Conservation (phyloP, 306 rosid genomes). For the Malus domestica region DNA sequence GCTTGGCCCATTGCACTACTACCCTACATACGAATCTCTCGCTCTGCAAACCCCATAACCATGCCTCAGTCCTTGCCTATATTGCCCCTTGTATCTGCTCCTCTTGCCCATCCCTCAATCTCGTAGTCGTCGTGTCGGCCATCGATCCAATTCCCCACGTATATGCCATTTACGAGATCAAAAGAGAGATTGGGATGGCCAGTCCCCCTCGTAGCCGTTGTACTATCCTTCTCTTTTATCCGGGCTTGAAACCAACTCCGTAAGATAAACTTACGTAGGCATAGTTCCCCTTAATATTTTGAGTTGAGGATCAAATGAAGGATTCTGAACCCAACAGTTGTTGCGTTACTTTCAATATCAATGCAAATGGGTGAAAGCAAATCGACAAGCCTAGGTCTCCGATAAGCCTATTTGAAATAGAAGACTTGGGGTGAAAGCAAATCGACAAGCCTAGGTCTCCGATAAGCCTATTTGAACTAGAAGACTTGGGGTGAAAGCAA, state of each 20-base stretch:
- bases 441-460: not conserved
- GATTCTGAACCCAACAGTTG: too few species aligned
- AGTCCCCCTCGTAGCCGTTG: slow-evolving; percentile 66
- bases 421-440: not conserved
- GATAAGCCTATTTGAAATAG: not conserved
- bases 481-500: not conserved
- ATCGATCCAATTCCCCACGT: slow-evolving; percentile 95
- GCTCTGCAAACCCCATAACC: slow-evolving; percentile 78
- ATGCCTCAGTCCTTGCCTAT: slow-evolving; percentile 71
- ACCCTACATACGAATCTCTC: slow-evolving; percentile 75
- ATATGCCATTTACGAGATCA: slow-evolving; percentile 57
- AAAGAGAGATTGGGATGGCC: slow-evolving; percentile 71
- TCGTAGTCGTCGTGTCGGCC: slow-evolving; percentile 86
- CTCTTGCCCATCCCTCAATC: slow-evolving; percentile 87
- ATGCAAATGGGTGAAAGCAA: too few species aligned
- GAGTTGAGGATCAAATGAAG: too few species aligned
- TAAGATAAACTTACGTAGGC: too few species aligned
- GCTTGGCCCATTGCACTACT: slow-evolving; percentile 92
- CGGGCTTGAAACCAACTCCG: too few species aligned
- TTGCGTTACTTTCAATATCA: too few species aligned
- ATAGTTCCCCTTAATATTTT: too few species aligned
- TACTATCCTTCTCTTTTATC: too few species aligned
- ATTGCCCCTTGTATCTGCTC: slow-evolving; percentile 79
- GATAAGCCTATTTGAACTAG: not conserved
- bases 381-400: not conserved